Evolutionary conservation across 805 yeast genomes (phyloP), one percentile per base, ranked within the genome.

Genomic region (Teunomyces atbi): DNA sequence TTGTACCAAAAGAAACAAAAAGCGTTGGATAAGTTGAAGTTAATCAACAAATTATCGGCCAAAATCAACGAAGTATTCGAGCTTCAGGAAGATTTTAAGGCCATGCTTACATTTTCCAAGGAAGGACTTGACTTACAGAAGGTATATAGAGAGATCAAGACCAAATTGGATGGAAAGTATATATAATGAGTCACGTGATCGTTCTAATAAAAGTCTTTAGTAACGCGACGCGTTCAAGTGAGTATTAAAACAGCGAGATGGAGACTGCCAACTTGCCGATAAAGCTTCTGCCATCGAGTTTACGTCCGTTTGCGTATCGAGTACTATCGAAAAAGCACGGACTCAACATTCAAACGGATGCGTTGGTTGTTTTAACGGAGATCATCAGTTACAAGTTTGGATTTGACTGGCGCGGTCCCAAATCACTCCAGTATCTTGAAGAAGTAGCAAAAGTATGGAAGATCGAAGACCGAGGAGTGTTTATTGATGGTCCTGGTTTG

Each of bases 261-360:
- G 42, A 38, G 26, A 28, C 15, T 5, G 32, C 42, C 15, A 38
- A 16, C 15, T 74, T 91, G 10, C 97, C 97, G 0, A 83, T 89
- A 2, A 76, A 77, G 47, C 79, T 92, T 1, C 86, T 83, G 44
- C 89, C 97, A 0, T 80, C 92, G 0, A 87, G 87, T 58, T 70
- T 94, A 37, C 78, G 99, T 38, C 99, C 99, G 1, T 69, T 92
- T 41, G 97, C 97, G 0, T 94, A 91, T 63, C 73, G 99, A 34
- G 79, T 92, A 1, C 65, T 94, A 6, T 88, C 98, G 4, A 92
- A 90, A 65, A 94, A 92, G 60, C 92, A 89, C 61, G 97, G 97
- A 0, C 76, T 94, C 23, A 90, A 90, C 62, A 79, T 94, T 52
- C 89, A 92, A 58, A 83, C 97, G 0, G 84, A 86, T 52, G 98